Conservation (phyloP, 306 rosid species). For the Arachis stenosperma region DNA sequence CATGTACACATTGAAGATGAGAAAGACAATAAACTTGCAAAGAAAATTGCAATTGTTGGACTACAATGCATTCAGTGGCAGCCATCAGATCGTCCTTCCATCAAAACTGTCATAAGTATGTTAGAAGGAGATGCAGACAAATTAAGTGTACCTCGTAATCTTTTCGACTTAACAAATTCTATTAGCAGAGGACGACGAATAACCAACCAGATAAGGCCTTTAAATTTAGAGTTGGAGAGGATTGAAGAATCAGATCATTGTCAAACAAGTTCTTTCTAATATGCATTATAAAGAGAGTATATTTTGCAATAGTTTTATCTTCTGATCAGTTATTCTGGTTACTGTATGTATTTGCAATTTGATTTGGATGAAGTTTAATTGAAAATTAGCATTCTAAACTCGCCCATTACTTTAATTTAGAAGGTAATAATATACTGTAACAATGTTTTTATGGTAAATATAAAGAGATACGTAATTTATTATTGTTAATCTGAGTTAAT, state of each 20-base stretch:
- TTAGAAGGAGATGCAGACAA: background rate
- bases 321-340: too few relatives aligned
- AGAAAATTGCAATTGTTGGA: conserved; percentile 25
- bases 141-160: background rate
- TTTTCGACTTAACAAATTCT: background rate
- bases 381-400: too few relatives aligned
- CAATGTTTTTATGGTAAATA: too few relatives aligned
- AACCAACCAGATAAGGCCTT: background rate
- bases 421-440: too few relatives aligned
- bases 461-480: too few relatives aligned
- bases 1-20: conserved; percentile 6
- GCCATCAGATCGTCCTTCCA: background rate
- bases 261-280: background rate
- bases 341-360: too few relatives aligned
- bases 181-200: background rate
- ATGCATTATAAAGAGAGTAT: background rate
- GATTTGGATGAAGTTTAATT: too few relatives aligned
- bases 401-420: too few relatives aligned
- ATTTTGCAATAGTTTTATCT: background rate
- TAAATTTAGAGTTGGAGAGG: background rate
- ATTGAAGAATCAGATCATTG: background rate
- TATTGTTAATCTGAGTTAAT: too few relatives aligned
- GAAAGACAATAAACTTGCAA: conserved; percentile 2
- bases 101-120: background rate
- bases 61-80: background rate